Evolutionary conservation across 176 grass and related monocot genomes (phyloP).

Genomic region (Avena sativa): DNA sequence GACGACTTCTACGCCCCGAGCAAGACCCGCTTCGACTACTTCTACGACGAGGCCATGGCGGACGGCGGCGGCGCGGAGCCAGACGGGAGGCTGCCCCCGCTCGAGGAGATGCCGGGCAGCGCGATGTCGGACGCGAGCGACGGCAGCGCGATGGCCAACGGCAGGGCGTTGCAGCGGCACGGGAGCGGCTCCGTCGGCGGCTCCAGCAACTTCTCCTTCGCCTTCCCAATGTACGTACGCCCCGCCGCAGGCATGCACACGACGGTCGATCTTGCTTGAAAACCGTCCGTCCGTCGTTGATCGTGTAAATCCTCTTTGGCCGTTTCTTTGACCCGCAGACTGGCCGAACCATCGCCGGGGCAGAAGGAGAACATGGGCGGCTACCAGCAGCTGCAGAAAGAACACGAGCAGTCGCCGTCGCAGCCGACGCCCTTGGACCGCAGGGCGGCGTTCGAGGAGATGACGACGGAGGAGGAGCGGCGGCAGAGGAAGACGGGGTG

Average conservation of each 20-base stretch:
- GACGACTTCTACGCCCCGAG: conserved; percentile 48
- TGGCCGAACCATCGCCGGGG: conserved; percentile 50
- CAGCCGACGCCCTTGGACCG: not conserved
- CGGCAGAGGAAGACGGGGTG: conserved; percentile 23
- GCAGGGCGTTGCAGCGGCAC: conserved; percentile 8
- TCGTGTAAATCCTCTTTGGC: not conserved
- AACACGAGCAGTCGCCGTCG: not conserved
- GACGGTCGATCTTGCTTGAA: not conserved
- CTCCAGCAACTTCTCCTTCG: conserved; percentile 73
- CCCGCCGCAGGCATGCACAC: not conserved
- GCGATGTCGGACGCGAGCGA: conserved; percentile 14
- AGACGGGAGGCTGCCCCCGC: conserved; percentile 28
- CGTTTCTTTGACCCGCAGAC: conserved; percentile 7
- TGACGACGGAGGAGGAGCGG: conserved; percentile 58
- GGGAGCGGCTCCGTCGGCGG: conserved; percentile 58
- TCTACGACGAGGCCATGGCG: conserved; percentile 50
- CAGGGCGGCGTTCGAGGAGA: conserved; percentile 39
- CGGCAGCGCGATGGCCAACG: not conserved
- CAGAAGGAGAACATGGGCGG: conserved; percentile 37
- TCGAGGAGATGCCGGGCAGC: conserved; percentile 47
- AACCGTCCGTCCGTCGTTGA: too few relatives aligned
- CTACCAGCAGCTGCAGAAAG: conserved; percentile 51
- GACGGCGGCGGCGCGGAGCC: not conserved
- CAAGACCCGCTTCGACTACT: conserved; percentile 60
- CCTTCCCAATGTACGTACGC: conserved; percentile 79